Percentiles rank a stretch among this genome's conserved stretches.
Conservation (phyloP, 164 flowering plant species). For the Chimonanthus salicifolius region DNA sequence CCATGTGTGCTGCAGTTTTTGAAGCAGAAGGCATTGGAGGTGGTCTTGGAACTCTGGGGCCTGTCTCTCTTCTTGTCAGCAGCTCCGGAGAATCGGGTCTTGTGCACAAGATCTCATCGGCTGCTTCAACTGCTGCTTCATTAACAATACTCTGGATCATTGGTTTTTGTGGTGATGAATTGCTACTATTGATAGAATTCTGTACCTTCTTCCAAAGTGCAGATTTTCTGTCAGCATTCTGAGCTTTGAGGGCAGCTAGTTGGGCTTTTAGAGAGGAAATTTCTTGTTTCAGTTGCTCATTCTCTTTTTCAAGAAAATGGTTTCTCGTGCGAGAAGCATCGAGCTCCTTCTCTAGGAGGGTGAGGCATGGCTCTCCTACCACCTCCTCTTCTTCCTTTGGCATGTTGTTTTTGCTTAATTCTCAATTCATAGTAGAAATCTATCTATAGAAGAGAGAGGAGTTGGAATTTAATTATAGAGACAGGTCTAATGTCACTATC, state of each 20-base stretch:
- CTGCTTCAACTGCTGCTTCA: slow-evolving; percentile 15
- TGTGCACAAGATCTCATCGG: slow-evolving; percentile 1
- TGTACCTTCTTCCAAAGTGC: slow-evolving; percentile 49
- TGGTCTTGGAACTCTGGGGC: slow-evolving; percentile 24
- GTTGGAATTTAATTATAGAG: background rate
- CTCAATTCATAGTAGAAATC: background rate
- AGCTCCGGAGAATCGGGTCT: slow-evolving; percentile 18
- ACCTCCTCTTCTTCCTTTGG: slow-evolving; percentile 19
- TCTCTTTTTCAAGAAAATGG: slow-evolving; percentile 46
- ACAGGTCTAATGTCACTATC: background rate
- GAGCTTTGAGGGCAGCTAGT: slow-evolving; percentile 40
- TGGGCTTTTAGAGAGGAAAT: slow-evolving; percentile 37
- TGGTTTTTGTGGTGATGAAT: slow-evolving; percentile 22
- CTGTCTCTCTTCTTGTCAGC: slow-evolving; percentile 16
- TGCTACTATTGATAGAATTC: slow-evolving; percentile 21
- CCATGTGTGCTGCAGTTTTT: slow-evolving; percentile 12
- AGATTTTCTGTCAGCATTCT: slow-evolving; percentile 43
- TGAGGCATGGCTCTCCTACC: slow-evolving; percentile 19
- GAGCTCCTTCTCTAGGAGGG: slow-evolving; percentile 35
- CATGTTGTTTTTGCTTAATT: slow-evolving; percentile 22
- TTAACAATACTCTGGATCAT: slow-evolving; percentile 6
- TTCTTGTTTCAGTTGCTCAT: slow-evolving; percentile 59
- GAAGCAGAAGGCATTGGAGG: slow-evolving; percentile 32
- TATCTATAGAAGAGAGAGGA: background rate
- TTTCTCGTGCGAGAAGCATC: slow-evolving; percentile 33